Percentiles rank a stretch among this genome's conserved stretches.
phyloP scores from a whole-genome alignment of 331 rosid genomes.

The Quercus lobata region DNA sequence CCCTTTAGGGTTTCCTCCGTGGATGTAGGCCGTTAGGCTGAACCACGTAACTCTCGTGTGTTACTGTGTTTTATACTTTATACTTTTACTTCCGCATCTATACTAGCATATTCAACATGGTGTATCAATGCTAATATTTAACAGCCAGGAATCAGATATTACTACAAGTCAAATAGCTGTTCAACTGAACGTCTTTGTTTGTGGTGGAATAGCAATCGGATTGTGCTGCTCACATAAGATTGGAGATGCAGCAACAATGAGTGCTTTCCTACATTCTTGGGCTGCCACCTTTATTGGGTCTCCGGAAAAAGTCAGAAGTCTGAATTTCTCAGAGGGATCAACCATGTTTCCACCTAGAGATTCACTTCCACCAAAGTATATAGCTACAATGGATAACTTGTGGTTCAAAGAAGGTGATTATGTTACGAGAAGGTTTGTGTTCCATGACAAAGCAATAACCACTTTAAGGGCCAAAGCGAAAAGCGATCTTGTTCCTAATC shows the following conservation, averaged over 20 bases:
- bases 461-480: neutral
- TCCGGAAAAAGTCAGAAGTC: neutral
- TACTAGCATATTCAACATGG: too few relatives aligned
- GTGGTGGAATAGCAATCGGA: neutral
- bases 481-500: neutral
- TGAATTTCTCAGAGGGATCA: neutral
- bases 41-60: too few relatives aligned
- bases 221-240: neutral
- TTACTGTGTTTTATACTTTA: too few relatives aligned
- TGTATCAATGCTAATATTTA: too few relatives aligned
- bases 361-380: neutral
- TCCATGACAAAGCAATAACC: neutral
- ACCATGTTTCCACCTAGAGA: constrained; percentile 20
- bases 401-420: constrained; percentile 19
- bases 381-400: neutral
- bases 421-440: constrained; percentile 26
- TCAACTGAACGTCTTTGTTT: neutral
- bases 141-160: too few relatives aligned
- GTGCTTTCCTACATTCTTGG: neutral
- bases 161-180: neutral
- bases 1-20: too few relatives aligned
- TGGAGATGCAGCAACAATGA: neutral
- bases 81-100: too few relatives aligned
- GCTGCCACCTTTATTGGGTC: too few relatives aligned
- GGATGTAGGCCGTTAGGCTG: too few relatives aligned